Base-by-base conservation (phyloP, 805 yeast species). In the Barnettozyma wickerhamii region DNA sequence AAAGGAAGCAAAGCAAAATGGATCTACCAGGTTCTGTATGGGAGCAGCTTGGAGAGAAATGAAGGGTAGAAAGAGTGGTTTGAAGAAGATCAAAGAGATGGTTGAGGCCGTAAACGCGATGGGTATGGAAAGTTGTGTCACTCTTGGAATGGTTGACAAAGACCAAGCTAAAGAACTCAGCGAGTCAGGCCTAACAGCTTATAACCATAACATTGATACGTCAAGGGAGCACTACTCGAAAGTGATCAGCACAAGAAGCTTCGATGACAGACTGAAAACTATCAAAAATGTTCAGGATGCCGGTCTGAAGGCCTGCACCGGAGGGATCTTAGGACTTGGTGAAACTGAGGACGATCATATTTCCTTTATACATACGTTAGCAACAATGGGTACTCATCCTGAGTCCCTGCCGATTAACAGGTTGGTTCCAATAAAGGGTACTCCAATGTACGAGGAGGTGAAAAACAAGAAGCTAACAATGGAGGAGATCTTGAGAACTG, bases 1-100 rank as follows among this genome's bases (percentile, higher is more conserved):
- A 1, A 64, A 62, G 40, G 71, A 69, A 38, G 90, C 93, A 10
- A 79, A 81, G 51, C 64, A 51, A 6, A 82, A 83, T 48, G 91
- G 91, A 0, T 73, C 84, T 1, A 84, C 93, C 0, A 68, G 93
- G 48, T 84, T 84, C 56, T 84, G 93, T 56, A 75, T 84, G 79
- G 93, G 93, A 35, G 87, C 91, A 10, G 93, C 93, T 2, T 85
- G 91, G 93, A 72, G 93, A 58, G 91, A 83, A 46, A 84, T 84
- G 93, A 66, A 67, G 36, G 91, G 93, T 14, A 67, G 93, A 36
- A 84, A 81, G 58, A 72, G 78, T 14, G 87, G 83, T 1, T 56
- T 84, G 46, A 74, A 71, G 43, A 74, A 67, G 46, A 81, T 84
- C 42, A 65, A 75, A 19, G 74, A 75, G 37, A 84, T 84, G 90